Evolutionary conservation across 352 stramenopile genomes (phyloP), one percentile per base, ranked within the genome.

Genomic region (Globisporangium radiosum): DNA sequence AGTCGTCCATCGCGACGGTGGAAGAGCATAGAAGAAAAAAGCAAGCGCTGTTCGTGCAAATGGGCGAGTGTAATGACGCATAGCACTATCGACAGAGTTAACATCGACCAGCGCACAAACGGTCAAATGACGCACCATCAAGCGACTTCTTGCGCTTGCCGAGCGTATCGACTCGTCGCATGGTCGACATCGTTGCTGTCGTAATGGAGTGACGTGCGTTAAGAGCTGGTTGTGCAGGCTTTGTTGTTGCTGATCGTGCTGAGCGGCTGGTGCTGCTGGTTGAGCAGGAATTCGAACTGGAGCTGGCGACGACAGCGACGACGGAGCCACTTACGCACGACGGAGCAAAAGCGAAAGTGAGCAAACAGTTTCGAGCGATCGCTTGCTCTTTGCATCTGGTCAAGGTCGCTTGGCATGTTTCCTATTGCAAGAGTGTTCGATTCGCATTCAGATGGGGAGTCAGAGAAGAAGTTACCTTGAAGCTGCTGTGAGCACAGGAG

Each of bases 61-160:
- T 4, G 11, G 10, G 0, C 11, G 17, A 11, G n/a, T 50, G 45
- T 8, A 25, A 13, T 11, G 1, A 9, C 15, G 7, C 45, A 17
- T 15, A 2, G 25, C 25, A 33, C 25, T 33, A 2, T 33, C 25
- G 25, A 33, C 25, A 33, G 25, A 33, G 25, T 33, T 33, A 33
- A 3, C 25, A 2, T 3, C 3, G 25, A 33, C 25, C 1, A 33
- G n/a, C 4, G 43, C 42, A 6, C 0, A 7, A 7, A 17, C 4
- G 8, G n/a, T 47, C 60, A 47, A 4, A 43, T 10, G 0, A 56
- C 72, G 33, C 66, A 92, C 85, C 85, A 55, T 94, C 85, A 49
- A 93, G 80, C 52, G 83, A 93, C 69, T 93, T 92, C 68, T 94
- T 93, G 66, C 85, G 83, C 75, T 94, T 94, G 70, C 83, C 85